A percentile compares a stretch with the other conserved stretches of the same genome.
phyloP scores from a whole-genome alignment of 2,329 filamentous ascomycete species.

The Didymella lethalis region DNA sequence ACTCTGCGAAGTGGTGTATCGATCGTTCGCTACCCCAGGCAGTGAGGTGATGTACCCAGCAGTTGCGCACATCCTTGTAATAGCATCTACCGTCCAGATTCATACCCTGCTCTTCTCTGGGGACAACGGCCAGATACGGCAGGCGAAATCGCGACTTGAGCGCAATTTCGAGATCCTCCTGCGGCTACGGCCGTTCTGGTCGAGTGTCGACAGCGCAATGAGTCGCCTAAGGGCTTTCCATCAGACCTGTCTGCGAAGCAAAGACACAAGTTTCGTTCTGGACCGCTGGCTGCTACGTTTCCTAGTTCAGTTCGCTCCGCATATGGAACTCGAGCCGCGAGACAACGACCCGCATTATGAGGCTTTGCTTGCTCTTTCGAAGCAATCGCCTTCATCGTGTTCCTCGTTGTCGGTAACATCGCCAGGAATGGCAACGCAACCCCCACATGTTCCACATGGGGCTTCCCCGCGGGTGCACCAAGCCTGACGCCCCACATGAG shows the following conservation, averaged over 20 bases:
- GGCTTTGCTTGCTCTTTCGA: conserved; percentile 33
- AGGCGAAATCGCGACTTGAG: conserved; percentile 34
- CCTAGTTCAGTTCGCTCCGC: conserved; percentile 37
- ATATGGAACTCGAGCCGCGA: conserved; percentile 38
- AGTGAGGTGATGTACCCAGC: conserved; percentile 36
- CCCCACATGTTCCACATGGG: conserved; percentile 15
- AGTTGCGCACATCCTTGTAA: conserved; percentile 36
- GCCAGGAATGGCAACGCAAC: conserved; percentile 12
- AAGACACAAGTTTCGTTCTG: conserved; percentile 38
- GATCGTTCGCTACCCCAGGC: conserved; percentile 29
- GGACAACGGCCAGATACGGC: conserved; percentile 31
- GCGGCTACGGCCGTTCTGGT: conserved; percentile 33
- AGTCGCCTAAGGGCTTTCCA: conserved; percentile 37
- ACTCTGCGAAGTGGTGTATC: conserved; percentile 35
- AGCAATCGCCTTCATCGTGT: conserved; percentile 35
- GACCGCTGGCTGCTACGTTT: conserved; percentile 38
- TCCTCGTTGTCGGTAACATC: conserved; percentile 30
- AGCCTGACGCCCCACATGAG: conserved; percentile 11
- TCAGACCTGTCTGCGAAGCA: conserved; percentile 36
- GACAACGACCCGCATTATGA: conserved; percentile 38
- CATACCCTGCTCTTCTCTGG: conserved; percentile 36
- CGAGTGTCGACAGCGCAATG: conserved; percentile 37
- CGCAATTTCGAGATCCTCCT: conserved; percentile 37
- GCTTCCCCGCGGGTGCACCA: conserved; percentile 12
- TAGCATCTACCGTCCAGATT: conserved; percentile 36